Evolutionary conservation across 1,139 yeast species (phyloP), one percentile per base, ranked within the genome.

Genomic region (Suhomyces choctaworum): DNA sequence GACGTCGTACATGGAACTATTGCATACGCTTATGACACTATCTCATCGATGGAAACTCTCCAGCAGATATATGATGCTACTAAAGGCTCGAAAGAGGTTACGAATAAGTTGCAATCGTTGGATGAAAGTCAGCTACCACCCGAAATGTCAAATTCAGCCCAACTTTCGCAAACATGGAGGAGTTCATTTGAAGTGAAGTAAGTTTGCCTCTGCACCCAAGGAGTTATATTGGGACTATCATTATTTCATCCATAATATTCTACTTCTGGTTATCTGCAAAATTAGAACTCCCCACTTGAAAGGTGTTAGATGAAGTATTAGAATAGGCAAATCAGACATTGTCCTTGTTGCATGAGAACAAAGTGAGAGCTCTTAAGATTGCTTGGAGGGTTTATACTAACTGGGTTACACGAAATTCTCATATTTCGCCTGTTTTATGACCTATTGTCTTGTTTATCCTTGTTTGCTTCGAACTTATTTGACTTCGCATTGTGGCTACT

Each of bases 11-110:
- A 60, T 3, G 74, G 68, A 19, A 54, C 59, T 6, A 60, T 80
- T 29, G 60, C 56, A 16, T 79, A 75, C 46, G 86, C 70, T 4
- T 64, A 72, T 9, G 90, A 84, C 54, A 67, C 82, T 20, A 72
- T 82, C 30, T 61, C 84, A 7, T 41, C 31, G 7, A 35, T 37
- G 1, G 57, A 52, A 9, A 69, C 82, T n/a, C 64, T 62, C 46
- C 72, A 70, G 41, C 45, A 51, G n/a, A 46, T 60, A 9, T 71
- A 78, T 52, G 66, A 66, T 35, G 63, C 75, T 15, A 62, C 81
- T 8, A 58, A 48, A 25, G 60, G 54, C 2, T 34, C 71, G 8
- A 56, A 54, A 4, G 50, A 56, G 4, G 56, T 56, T 15, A 56
- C 57, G 44, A 51, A 47, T 38, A 45, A 54, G 27, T 39, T 44